These are phyloP conservation scores for Brassica napus DNA, from an alignment of 345 rosid genomes.

Conservation along the genomic window DNA sequence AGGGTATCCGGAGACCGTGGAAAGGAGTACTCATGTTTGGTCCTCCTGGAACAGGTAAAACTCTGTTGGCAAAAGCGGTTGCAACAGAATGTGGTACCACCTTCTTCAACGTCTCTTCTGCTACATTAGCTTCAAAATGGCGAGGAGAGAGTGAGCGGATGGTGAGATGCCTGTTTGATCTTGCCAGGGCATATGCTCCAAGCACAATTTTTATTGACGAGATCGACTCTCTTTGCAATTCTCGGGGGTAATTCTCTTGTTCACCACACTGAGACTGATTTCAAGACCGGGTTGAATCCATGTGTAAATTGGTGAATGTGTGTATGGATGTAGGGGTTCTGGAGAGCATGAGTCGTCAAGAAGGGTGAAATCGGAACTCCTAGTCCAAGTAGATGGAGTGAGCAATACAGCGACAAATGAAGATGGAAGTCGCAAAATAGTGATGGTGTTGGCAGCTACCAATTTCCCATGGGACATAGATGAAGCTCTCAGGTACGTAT, in stretches of 20 bases:
- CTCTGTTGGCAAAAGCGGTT: slow-evolving; percentile 93
- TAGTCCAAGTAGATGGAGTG: slow-evolving; percentile 99
- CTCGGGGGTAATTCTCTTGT: slow-evolving; percentile 79
- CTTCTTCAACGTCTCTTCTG: slow-evolving; percentile 94
- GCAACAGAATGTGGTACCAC: slow-evolving; percentile 99
- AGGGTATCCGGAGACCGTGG: slow-evolving; percentile 99
- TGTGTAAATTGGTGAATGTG: slow-evolving; percentile 1
- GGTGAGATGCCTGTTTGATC: slow-evolving; percentile 95
- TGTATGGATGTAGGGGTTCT: slow-evolving; percentile 60
- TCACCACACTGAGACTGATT: background rate
- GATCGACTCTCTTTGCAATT: slow-evolving; percentile 95
- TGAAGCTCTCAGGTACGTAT: slow-evolving; percentile 80
- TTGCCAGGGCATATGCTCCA: slow-evolving; percentile 97
- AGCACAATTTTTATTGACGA: slow-evolving; percentile 97
- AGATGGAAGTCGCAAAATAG: slow-evolving; percentile 95
- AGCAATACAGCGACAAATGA: slow-evolving; percentile 84
- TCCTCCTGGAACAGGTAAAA: slow-evolving; percentile 98
- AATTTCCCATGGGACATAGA: slow-evolving; percentile 99
- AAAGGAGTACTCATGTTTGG: slow-evolving; percentile 99
- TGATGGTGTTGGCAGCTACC: slow-evolving; percentile 99
- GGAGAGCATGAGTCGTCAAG: slow-evolving; percentile 99
- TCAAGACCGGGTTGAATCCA: background rate
- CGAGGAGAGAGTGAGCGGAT: slow-evolving; percentile 99
- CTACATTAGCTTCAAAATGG: slow-evolving; percentile 97
- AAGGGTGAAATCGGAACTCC: slow-evolving; percentile 98